Base-by-base conservation (phyloP, 495 filamentous ascomycete genomes). In the Podospora appendiculata region DNA sequence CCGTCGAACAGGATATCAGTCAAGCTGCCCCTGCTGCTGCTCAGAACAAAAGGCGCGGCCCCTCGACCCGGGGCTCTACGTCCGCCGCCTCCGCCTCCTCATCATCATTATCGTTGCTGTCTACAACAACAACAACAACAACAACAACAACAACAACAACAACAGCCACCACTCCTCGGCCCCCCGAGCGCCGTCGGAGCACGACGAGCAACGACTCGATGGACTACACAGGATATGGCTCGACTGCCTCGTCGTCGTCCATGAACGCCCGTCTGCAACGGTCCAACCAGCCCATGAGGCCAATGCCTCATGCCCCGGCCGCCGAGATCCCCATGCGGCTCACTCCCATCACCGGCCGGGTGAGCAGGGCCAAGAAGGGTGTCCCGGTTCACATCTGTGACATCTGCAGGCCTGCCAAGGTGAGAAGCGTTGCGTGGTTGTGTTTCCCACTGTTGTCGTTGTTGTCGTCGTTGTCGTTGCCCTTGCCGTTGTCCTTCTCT, bases 331-430 rank as follows among this genome's bases (percentile, higher is more conserved):
- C 71, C 17, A 66, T 78, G 57, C 79, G 75, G 55, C 69, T 76
- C 44, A 89, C 86, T n/a, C 85, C 85, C 36, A 83, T 84, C 42
- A 89, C 86, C 14, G 80, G 82, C 47, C 83, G 85, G 43, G 82
- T 89, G 43, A 91, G 87, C 70, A 84, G 85, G 60, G 87, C 87
- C 8, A 90, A 88, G 76, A 91, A 91, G 66, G 87, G 87, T 13
- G 80, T 89, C 52, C 85, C 83, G 19, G 87, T 91, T 18, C 87
- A 91, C 61, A 78, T 77, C 1, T 91, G 87, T 65, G 79, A 86
- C 32, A 73, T 74, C 42, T 88, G 85, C 63, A 75, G 71, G 58
- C 74, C 74, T 17, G 62, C 67, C 47, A 89, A 89, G 77, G 84
- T 84, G 53, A 51, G 70, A 36, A 50, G 25, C 25, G 2, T 25